These are phyloP conservation scores for Leccinellum rugosiceps DNA, from an alignment of 768 basidiomycete species.

Conservation along the genomic window DNA sequence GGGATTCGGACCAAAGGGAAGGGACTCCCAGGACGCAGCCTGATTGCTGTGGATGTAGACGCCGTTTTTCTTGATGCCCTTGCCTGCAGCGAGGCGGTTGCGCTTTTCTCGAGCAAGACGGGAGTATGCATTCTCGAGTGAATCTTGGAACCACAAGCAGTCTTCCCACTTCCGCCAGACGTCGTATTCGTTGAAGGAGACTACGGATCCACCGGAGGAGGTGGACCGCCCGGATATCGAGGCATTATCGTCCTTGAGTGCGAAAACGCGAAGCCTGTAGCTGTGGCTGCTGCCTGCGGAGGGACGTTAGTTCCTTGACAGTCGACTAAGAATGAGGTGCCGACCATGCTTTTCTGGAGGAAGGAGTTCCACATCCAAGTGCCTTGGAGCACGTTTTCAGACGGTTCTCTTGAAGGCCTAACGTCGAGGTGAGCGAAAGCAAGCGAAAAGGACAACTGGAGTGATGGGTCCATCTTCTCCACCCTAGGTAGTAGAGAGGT, in stretches of 20 bases:
- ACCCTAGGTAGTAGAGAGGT: background rate
- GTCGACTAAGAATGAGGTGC: constrained; percentile 14
- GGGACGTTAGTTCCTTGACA: background rate
- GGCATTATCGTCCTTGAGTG: constrained; percentile 38
- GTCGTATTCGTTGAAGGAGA: constrained; percentile 52
- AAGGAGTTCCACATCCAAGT: constrained; percentile 59
- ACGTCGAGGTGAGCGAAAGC: background rate
- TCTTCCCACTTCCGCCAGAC: constrained; percentile 84
- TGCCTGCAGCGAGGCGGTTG: constrained; percentile 62
- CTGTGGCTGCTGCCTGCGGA: constrained; percentile 47
- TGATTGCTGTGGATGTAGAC: constrained; percentile 66
- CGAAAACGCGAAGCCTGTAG: constrained; percentile 61
- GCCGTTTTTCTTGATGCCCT: constrained; percentile 70
- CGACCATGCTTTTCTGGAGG: constrained; percentile 56
- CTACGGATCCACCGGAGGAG: constrained; percentile 37
- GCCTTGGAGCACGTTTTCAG: constrained; percentile 52
- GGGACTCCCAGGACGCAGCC: constrained; percentile 82
- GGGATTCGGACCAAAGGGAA: constrained; percentile 81
- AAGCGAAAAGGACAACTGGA: constrained; percentile 1
- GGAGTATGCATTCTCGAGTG: constrained; percentile 62
- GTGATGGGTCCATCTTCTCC: constrained; percentile 8
- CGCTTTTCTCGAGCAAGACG: constrained; percentile 65
- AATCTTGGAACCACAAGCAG: constrained; percentile 72
- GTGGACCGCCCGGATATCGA: constrained; percentile 13
- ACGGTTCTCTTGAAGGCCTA: constrained; percentile 65